These are phyloP conservation scores for Parathielavia appendiculata DNA, from an alignment of 495 filamentous ascomycete genomes.

Conservation along the genomic window DNA sequence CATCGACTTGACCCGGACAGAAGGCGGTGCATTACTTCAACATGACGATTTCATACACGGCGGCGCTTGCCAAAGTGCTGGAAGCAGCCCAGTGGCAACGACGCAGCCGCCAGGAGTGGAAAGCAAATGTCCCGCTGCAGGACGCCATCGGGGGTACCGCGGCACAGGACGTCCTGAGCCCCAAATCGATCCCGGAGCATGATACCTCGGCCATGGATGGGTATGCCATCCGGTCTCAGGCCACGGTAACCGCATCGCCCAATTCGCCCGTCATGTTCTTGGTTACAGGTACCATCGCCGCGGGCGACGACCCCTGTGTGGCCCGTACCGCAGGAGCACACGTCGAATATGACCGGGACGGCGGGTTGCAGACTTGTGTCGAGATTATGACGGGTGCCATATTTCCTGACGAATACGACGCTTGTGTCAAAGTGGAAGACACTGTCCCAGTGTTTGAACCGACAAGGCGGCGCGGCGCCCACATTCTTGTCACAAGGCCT, in stretches of 20 bases:
- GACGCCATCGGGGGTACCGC: neutral
- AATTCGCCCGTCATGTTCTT: neutral
- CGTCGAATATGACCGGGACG: neutral
- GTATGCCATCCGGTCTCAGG: conserved; percentile 1
- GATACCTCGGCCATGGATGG: conserved; percentile 7
- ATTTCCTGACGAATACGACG: neutral
- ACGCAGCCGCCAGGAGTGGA: neutral
- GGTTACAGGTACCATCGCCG: neutral
- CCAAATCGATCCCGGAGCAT: neutral
- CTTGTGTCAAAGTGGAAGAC: conserved; percentile 2
- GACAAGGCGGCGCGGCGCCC: too few species aligned
- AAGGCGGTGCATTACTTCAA: neutral
- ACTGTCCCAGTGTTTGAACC: neutral
- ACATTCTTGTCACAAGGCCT: neutral
- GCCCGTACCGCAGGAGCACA: neutral
- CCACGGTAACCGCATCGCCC: neutral
- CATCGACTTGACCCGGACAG: too few species aligned
- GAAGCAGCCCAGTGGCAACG: neutral
- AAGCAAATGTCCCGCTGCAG: neutral
- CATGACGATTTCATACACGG: neutral
- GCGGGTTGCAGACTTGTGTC: neutral
- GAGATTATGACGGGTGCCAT: conserved; percentile 7
- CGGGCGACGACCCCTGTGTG: neutral
- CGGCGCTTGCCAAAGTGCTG: neutral
- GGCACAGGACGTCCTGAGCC: neutral